These are phyloP conservation scores for Capronia americana DNA, from an alignment of 2,329 filamentous ascomycete genomes.

Conservation along the genomic window DNA sequence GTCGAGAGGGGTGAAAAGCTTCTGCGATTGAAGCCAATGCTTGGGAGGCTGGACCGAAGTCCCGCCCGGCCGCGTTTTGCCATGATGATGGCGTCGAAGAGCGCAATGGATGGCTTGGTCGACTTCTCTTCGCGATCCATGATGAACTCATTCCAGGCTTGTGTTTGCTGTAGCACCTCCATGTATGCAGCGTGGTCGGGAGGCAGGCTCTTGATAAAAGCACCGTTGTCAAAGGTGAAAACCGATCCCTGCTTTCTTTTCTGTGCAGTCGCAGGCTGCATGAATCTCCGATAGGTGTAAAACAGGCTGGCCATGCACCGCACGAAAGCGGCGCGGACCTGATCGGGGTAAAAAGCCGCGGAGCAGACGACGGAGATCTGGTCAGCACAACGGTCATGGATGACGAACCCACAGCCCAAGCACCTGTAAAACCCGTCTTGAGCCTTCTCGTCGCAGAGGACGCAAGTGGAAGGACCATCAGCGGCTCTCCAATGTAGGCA, in stretches of 20 bases:
- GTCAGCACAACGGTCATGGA: slow-evolving; percentile 66
- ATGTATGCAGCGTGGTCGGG: slow-evolving; percentile 70
- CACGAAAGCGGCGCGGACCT: slow-evolving; percentile 71
- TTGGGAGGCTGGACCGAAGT: slow-evolving; percentile 41
- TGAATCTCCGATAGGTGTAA: slow-evolving; percentile 71
- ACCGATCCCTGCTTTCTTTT: slow-evolving; percentile 58
- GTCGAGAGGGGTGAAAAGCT: slow-evolving; percentile 45
- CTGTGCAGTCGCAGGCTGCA: slow-evolving; percentile 65
- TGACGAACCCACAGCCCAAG: slow-evolving; percentile 55
- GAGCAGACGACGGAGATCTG: slow-evolving; percentile 69
- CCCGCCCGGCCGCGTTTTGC: slow-evolving; percentile 69
- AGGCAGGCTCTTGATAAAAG: slow-evolving; percentile 68
- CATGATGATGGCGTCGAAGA: slow-evolving; percentile 70
- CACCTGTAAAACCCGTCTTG: slow-evolving; percentile 63
- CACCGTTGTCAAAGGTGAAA: slow-evolving; percentile 71
- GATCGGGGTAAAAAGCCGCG: slow-evolving; percentile 70
- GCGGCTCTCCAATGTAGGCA: slow-evolving; percentile 53
- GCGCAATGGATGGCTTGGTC: slow-evolving; percentile 55
- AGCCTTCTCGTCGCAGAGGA: slow-evolving; percentile 61
- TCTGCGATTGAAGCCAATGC: slow-evolving; percentile 29
- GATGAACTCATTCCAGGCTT: slow-evolving; percentile 70
- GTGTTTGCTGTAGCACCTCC: slow-evolving; percentile 67
- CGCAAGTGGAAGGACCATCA: slow-evolving; percentile 54
- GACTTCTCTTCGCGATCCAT: slow-evolving; percentile 65
- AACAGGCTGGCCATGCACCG: slow-evolving; percentile 72